Conservation (phyloP, 208 protist species). For the Trichomonas vaginalis region DNA sequence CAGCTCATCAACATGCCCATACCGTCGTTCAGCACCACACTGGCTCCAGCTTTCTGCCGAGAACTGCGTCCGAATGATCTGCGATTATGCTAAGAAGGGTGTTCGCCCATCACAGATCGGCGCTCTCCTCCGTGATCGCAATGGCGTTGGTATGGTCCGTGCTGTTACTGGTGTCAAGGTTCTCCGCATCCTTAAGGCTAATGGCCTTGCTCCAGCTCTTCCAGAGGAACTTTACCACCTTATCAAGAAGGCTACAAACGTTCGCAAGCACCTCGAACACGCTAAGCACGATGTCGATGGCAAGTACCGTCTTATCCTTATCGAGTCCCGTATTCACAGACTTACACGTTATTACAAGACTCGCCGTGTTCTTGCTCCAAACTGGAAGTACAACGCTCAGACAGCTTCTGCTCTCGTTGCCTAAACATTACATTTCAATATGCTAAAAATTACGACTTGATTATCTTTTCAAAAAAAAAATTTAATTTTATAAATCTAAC, state of each 20-base stretch:
- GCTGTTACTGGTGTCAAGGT: constrained; percentile 97
- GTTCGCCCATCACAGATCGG: constrained; percentile 96
- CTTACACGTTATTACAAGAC: constrained; percentile 94
- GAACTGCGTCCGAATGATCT: constrained; percentile 72
- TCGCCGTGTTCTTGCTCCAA: constrained; percentile 65
- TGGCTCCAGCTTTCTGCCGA: constrained; percentile 77
- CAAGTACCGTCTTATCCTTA: constrained; percentile 98
- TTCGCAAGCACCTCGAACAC: constrained; percentile 97
- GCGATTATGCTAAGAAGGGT: constrained; percentile 94
- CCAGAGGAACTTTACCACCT: constrained; percentile 99
- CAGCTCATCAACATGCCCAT: constrained; percentile 75
- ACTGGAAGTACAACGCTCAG: constrained; percentile 70
- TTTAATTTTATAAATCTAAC: too few species aligned
- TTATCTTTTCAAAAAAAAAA: too few species aligned
- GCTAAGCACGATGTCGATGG: constrained; percentile 88
- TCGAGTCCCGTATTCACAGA: constrained; percentile 98
- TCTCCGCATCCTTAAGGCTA: constrained; percentile 96
- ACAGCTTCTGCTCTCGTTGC: constrained; percentile 61
- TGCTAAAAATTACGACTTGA: too few species aligned
- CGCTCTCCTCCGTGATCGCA: constrained; percentile 92
- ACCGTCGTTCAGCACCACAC: constrained; percentile 80
- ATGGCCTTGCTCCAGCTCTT: constrained; percentile 91
- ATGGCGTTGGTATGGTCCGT: constrained; percentile 93
- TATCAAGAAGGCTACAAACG: constrained; percentile 95
- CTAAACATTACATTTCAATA: constrained; percentile 43